Conservation (phyloP, 1,284 basidiomycete species). For the Apiotrichum siamense region DNA sequence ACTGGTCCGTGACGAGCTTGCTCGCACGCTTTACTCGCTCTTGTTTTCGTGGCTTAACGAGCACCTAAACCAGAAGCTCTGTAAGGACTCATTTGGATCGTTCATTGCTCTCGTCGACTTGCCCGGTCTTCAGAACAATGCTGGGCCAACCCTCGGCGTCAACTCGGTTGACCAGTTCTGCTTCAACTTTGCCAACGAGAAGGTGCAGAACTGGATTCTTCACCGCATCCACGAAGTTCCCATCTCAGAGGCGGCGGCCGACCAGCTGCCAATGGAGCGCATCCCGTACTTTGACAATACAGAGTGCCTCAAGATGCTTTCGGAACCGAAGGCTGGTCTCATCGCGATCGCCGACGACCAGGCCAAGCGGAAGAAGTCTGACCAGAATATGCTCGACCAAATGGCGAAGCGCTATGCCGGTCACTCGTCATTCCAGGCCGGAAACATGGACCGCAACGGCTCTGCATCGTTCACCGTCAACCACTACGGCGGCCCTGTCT, state of each 20-base stretch:
- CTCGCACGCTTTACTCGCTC: slow-evolving; percentile 85
- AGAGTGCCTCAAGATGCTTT: slow-evolving; percentile 79
- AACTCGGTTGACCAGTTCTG: slow-evolving; percentile 96
- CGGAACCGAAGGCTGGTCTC: slow-evolving; percentile 81
- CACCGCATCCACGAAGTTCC: slow-evolving; percentile 65
- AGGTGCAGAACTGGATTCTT: slow-evolving; percentile 77
- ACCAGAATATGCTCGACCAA: slow-evolving; percentile 89
- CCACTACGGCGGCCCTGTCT: slow-evolving; percentile 85
- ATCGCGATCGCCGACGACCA: slow-evolving; percentile 98
- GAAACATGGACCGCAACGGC: slow-evolving; percentile 67
- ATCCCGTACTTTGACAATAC: slow-evolving; percentile 81
- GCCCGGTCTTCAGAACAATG: slow-evolving; percentile 85
- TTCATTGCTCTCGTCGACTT: slow-evolving; percentile 95
- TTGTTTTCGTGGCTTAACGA: slow-evolving; percentile 97
- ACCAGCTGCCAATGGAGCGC: slow-evolving; percentile 64
- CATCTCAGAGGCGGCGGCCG: slow-evolving; percentile 71
- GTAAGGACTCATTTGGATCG: slow-evolving; percentile 79
- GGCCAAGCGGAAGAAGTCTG: slow-evolving; percentile 82
- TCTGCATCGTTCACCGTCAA: slow-evolving; percentile 83
- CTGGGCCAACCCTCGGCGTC: slow-evolving; percentile 56
- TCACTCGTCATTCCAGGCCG: slow-evolving; percentile 81
- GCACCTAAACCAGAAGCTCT: slow-evolving; percentile 88
- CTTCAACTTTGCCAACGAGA: slow-evolving; percentile 92
- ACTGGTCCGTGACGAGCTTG: slow-evolving; percentile 86
- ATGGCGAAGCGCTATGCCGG: slow-evolving; percentile 92